A percentile compares a stretch with the other conserved stretches of the same genome.
Conservation (phyloP, 805 yeast species). For the Nakazawaea populi region DNA sequence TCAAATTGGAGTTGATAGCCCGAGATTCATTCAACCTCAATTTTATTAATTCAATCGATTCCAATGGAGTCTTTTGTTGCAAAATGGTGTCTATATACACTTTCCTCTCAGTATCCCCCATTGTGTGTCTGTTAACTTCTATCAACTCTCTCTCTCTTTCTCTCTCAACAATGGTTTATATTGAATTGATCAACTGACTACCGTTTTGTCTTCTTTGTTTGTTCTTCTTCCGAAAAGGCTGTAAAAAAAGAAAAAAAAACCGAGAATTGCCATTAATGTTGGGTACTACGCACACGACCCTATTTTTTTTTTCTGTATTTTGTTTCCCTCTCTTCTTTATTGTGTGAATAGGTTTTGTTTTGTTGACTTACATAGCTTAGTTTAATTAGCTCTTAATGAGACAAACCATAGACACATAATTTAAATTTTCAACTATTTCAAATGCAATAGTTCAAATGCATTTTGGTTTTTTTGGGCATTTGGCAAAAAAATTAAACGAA, state of each 20-base stretch:
- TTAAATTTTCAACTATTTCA: too few species aligned
- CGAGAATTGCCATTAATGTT: not conserved
- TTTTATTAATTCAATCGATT: conserved; percentile 53
- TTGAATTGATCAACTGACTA: not conserved
- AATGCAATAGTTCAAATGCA: too few species aligned
- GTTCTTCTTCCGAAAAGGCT: not conserved
- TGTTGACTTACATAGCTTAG: too few species aligned
- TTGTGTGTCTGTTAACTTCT: not conserved
- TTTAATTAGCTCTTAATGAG: too few species aligned
- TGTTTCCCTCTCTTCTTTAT: too few species aligned
- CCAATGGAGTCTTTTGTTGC: conserved; percentile 42
- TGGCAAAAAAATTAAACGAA: too few species aligned
- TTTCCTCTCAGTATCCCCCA: conserved; percentile 2
- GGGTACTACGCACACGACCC: not conserved
- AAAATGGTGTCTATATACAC: conserved; percentile 23
- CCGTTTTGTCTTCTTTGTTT: not conserved
- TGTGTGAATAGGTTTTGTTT: too few species aligned
- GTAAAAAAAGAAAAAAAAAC: not conserved
- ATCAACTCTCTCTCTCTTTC: too few species aligned
- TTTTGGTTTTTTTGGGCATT: too few species aligned
- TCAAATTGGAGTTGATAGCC: conserved; percentile 52
- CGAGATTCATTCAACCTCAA: conserved; percentile 52
- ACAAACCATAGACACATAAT: too few species aligned
- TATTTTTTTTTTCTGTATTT: too few species aligned
- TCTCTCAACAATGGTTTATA: too few species aligned